Base-by-base conservation (phyloP, 2,329 filamentous ascomycete species). In the Neophaeococcomyces aloes region DNA sequence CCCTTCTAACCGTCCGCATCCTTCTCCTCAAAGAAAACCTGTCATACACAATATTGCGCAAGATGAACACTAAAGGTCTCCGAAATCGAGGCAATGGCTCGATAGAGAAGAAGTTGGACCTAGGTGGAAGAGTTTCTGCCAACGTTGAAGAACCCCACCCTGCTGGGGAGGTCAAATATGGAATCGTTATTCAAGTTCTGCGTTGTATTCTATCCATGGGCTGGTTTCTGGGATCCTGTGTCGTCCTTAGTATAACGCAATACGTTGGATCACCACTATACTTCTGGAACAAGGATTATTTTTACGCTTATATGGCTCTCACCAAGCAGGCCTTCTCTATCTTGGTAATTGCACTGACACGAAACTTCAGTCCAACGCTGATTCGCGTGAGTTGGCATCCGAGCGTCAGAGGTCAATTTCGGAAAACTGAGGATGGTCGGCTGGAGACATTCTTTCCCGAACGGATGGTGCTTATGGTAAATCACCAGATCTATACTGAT, bases 401-500 rank as follows among this genome's bases (percentile, higher is more conserved):
- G 36, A 78, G 70, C 44, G 71, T 81, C 55, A 65, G 69, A 44
- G 75, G 74, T 4, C 76, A 81, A 55, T 62, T 81, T 18, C 68
- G 67, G 41, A 63, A 75, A 44, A 70, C 69, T 42, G 64, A 69
- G 36, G 74, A 78, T 53, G 78, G 78, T 7, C 68, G 69, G 43
- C 59, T 81, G 34, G 66, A 72, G 50, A 76, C 75, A 46, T 65
- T 69, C 25, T 81, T 81, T 48, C 72, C 76, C 1, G 71, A 80
- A 49, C 68, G 78, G 13, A 61, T 80, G 46, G 70, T 81, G 7
- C 57, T 81, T 55, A 75, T 81, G 59, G 71, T 77, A 5, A 81
- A 81, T 46, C 78, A 81, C 53, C 75, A 80, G 56, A 69, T 81
- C 2, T 81, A 81, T 57, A 80, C 77, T n/a, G 78, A 81, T 54